These are phyloP conservation scores for Scheffersomyces amazonensis DNA, from an alignment of 805 yeast genomes.

Conservation along the genomic window DNA sequence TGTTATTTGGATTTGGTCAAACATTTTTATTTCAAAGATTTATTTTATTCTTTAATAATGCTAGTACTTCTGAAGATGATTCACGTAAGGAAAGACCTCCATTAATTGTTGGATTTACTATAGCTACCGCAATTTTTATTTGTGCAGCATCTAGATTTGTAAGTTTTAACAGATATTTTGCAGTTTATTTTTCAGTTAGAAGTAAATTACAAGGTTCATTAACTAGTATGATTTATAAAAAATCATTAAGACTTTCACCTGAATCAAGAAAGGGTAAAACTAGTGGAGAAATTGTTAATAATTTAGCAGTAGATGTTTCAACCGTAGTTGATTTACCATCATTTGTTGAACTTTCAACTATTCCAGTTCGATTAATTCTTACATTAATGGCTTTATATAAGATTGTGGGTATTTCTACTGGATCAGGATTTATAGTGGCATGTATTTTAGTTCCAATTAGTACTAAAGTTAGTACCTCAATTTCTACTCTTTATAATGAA, in stretches of 20 bases:
- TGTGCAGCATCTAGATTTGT: conserved; percentile 20
- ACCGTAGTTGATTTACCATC: conserved; percentile 14
- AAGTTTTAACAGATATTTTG: conserved; percentile 18
- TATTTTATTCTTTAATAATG: conserved; percentile 21
- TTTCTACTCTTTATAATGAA: conserved; percentile 20
- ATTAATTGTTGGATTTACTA: conserved; percentile 20
- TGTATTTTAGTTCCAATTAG: conserved; percentile 30
- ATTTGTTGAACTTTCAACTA: conserved; percentile 14
- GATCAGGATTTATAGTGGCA: conserved; percentile 33
- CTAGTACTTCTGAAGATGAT: not conserved
- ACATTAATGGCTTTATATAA: conserved; percentile 30
- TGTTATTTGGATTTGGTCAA: conserved; percentile 16
- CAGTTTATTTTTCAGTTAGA: conserved; percentile 11
- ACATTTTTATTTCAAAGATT: conserved; percentile 30
- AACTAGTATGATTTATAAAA: conserved; percentile 22
- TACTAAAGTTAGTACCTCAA: conserved; percentile 21
- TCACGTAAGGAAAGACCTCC: conserved; percentile 15
- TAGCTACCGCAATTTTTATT: conserved; percentile 24
- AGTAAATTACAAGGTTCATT: conserved; percentile 17
- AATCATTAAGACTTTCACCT: conserved; percentile 28
- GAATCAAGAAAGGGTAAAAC: conserved; percentile 27
- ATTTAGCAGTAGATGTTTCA: conserved; percentile 27
- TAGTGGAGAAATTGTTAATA: conserved; percentile 33
- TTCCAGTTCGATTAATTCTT: conserved; percentile 21
- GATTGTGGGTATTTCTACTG: conserved; percentile 32